phyloP scores from a whole-genome alignment of 495 filamentous ascomycete species.

The Lepidopterella palustris region DNA sequence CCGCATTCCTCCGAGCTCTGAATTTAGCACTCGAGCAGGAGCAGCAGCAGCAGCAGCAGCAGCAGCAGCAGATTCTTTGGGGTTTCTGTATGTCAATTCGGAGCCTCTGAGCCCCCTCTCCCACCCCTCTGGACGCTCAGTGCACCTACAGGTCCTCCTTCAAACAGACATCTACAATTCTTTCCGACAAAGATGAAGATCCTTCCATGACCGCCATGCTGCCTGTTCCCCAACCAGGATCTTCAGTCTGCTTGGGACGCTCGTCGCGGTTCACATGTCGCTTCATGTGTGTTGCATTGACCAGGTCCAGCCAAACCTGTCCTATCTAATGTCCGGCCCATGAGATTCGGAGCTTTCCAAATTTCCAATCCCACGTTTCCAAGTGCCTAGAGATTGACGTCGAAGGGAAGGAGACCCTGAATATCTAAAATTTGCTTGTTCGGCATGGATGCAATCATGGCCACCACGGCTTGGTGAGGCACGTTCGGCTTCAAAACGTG shows the following conservation, averaged over 20 bases:
- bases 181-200: neutral
- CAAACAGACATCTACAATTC: neutral
- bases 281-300: too few species aligned
- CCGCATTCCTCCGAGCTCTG: neutral
- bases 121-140: neutral
- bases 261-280: neutral
- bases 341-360: neutral
- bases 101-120: too few species aligned
- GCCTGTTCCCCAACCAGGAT: neutral
- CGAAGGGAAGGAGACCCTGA: neutral
- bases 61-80: too few species aligned
- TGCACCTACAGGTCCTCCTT: neutral
- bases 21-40: too few species aligned
- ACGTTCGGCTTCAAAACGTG: slow-evolving; percentile 1
- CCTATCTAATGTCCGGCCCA: neutral
- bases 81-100: too few species aligned
- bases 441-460: neutral
- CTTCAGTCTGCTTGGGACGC: neutral
- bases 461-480: slow-evolving; percentile 1
- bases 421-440: neutral
- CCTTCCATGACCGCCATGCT: neutral
- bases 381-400: neutral
- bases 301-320: neutral
- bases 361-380: neutral
- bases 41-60: too few species aligned